phyloP scores from a whole-genome alignment of 2,329 filamentous ascomycete species.

The Cercospora zeina region DNA sequence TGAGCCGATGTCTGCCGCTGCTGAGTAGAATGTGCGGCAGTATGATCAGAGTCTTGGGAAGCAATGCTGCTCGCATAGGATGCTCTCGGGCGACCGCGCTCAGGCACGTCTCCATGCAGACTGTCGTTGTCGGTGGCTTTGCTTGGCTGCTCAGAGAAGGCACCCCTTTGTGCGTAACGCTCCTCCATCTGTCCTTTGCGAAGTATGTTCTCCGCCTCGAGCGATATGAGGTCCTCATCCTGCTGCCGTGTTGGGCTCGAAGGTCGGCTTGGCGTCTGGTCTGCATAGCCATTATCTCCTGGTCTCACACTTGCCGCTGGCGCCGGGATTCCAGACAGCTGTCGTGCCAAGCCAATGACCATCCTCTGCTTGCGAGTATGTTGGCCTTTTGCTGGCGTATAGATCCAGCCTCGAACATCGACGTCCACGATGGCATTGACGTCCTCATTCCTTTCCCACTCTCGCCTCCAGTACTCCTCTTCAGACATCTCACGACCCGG shows the following conservation, averaged over 20 bases:
- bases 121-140: constrained; percentile 48
- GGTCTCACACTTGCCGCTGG: constrained; percentile 50
- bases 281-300: constrained; percentile 43
- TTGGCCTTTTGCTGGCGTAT: constrained; percentile 78
- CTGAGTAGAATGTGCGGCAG: constrained; percentile 43
- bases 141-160: constrained; percentile 68
- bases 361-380: constrained; percentile 85
- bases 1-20: constrained; percentile 54
- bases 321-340: constrained; percentile 81
- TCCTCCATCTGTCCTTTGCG: constrained; percentile 70
- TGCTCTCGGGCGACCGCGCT: constrained; percentile 25
- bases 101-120: constrained; percentile 40
- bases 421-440: constrained; percentile 87
- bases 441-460: constrained; percentile 79
- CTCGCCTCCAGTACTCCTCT: constrained; percentile 69
- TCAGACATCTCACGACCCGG: constrained; percentile 32
- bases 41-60: constrained; percentile 30
- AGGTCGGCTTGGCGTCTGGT: constrained; percentile 48
- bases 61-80: constrained; percentile 31
- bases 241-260: constrained; percentile 47
- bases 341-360: constrained; percentile 79
- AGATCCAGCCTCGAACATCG: constrained; percentile 94
- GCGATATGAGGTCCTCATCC: constrained; percentile 67
- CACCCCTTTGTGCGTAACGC: constrained; percentile 62
- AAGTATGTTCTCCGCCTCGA: constrained; percentile 75